A percentile compares a stretch with the other conserved stretches of the same genome.
Evolutionary conservation across 2,329 filamentous ascomycete species (phyloP).

Genomic region (Sporothrix brunneoviolacea): DNA sequence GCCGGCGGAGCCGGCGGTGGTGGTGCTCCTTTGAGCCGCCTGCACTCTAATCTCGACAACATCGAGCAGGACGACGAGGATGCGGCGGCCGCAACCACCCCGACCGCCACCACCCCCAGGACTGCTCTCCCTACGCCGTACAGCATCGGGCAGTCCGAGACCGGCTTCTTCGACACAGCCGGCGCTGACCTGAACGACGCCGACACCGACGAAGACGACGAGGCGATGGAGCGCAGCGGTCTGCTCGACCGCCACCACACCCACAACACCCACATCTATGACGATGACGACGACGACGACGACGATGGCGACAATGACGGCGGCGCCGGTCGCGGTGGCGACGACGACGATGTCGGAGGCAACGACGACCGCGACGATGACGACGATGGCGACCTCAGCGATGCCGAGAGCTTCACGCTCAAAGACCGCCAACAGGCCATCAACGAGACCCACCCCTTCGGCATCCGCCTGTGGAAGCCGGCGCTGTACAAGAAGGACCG

Average conservation of each 20-base stretch:
- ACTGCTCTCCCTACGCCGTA: background rate
- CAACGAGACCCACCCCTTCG: slow-evolving; percentile 97
- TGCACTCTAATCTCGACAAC: slow-evolving; percentile 25
- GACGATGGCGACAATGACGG: slow-evolving; percentile 32
- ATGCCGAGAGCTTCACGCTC: slow-evolving; percentile 94
- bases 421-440: slow-evolving; percentile 96
- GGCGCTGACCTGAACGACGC: background rate
- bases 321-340: slow-evolving; percentile 30
- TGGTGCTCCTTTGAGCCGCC: slow-evolving; percentile 19
- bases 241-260: slow-evolving; percentile 14
- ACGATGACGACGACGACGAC: slow-evolving; percentile 31
- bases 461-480: slow-evolving; percentile 98
- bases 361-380: slow-evolving; percentile 45
- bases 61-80: slow-evolving; percentile 22
- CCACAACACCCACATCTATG: slow-evolving; percentile 29
- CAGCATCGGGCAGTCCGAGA: slow-evolving; percentile 1
- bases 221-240: slow-evolving; percentile 8
- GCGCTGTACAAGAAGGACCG: slow-evolving; percentile 96
- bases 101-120: background rate
- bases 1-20: background rate
- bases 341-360: slow-evolving; percentile 34
- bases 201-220: slow-evolving; percentile 8
- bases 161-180: background rate
- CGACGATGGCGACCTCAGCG: slow-evolving; percentile 69
- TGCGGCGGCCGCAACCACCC: background rate